A percentile compares a stretch with the other conserved stretches of the same genome.
Conservation (phyloP, 2,329 filamentous ascomycete genomes). For the Trichoderma polysporum region DNA sequence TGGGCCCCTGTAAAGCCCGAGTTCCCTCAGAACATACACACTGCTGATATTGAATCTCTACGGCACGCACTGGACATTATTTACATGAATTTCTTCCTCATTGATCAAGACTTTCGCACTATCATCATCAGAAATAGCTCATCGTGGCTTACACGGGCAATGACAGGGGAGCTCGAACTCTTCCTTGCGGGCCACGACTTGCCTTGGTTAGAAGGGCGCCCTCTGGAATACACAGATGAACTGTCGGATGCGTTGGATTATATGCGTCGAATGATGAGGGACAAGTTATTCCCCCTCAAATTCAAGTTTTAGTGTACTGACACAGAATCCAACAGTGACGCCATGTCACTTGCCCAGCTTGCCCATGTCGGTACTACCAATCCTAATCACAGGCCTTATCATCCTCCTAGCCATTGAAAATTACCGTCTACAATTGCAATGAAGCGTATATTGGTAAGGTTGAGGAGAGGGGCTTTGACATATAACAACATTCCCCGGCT, state of each 20-base stretch:
- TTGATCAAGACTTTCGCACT: neutral
- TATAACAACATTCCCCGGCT: neutral
- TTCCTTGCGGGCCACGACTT: neutral
- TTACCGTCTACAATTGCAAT: no score
- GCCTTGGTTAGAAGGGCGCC: neutral
- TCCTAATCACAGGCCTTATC: no score
- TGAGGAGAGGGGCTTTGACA: neutral
- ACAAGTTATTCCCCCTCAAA: neutral
- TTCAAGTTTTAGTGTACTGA: neutral
- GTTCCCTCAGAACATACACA: neutral
- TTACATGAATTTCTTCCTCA: neutral
- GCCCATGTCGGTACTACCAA: neutral
- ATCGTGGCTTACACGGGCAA: neutral
- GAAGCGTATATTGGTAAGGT: no score
- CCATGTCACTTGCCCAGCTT: neutral
- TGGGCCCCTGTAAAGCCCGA: neutral
- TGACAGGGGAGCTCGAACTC: neutral
- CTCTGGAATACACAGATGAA: neutral
- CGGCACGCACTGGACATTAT: neutral
- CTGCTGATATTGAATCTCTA: neutral
- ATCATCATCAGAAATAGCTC: neutral
- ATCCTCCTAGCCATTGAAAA: no score
- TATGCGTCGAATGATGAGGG: neutral
- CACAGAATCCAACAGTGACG: neutral
- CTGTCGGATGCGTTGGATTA: rapidly evolving